Evolutionary conservation across 371 early-diverging fungal species (phyloP).

Genomic region (Dinochytrium kinnereticum): DNA sequence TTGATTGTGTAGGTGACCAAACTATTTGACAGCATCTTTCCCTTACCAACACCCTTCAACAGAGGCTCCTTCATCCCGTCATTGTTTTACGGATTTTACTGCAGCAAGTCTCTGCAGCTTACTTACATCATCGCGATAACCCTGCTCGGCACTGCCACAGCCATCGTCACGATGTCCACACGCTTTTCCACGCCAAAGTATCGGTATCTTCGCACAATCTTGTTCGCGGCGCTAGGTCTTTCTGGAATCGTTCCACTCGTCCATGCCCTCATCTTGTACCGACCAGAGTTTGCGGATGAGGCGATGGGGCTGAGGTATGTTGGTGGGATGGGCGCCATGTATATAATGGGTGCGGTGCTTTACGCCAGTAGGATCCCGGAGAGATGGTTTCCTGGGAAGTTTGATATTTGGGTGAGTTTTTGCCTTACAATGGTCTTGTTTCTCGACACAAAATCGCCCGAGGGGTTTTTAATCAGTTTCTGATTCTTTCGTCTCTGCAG

Average conservation of each 20-base stretch:
- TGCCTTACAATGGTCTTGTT: too few relatives aligned
- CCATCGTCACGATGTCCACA: slow-evolving; percentile 24
- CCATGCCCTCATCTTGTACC: slow-evolving; percentile 20
- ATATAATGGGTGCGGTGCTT: slow-evolving; percentile 82
- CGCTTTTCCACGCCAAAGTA: slow-evolving; percentile 64
- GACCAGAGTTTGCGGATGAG: slow-evolving; percentile 40
- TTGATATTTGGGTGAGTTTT: slow-evolving; percentile 72
- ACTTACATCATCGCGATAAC: slow-evolving; percentile 70
- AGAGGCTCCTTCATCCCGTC: slow-evolving; percentile 50
- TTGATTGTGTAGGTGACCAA: slow-evolving; percentile 28
- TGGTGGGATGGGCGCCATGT: slow-evolving; percentile 72
- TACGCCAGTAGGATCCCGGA: slow-evolving; percentile 80
- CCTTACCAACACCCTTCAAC: background rate
- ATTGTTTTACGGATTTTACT: slow-evolving; percentile 69
- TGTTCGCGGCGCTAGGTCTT: slow-evolving; percentile 82
- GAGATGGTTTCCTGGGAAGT: slow-evolving; percentile 69
- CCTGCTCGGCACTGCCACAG: slow-evolving; percentile 68
- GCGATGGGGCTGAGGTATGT: slow-evolving; percentile 68
- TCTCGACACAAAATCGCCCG: too few relatives aligned
- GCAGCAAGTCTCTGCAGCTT: slow-evolving; percentile 62
- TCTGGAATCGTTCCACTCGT: slow-evolving; percentile 77
- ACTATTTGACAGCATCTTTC: background rate
- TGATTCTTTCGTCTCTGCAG: slow-evolving; percentile 41
- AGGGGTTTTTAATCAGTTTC: too few relatives aligned
- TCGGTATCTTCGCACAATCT: slow-evolving; percentile 75